A percentile compares a stretch with the other conserved stretches of the same genome.
Conservation (phyloP, 805 yeast species). For the Geotrichum ghanense region DNA sequence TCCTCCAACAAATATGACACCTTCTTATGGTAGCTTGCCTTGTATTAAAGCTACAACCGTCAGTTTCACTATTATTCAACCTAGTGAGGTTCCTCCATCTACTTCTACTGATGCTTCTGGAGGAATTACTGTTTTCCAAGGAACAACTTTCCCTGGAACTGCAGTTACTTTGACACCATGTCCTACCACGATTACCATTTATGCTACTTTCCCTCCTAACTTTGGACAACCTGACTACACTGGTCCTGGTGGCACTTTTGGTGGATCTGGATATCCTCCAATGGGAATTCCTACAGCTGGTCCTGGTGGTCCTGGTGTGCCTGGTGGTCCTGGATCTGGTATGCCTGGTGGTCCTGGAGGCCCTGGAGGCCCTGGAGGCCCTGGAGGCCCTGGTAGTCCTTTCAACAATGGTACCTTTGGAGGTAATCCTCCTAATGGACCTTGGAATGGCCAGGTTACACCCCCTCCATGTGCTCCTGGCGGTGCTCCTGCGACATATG, state of each 20-base stretch:
- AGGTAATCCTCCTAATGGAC: neutral
- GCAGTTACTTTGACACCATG: neutral
- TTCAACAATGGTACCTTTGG: neutral
- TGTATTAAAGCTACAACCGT: no score
- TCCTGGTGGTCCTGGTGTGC: no score
- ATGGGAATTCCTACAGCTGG: neutral
- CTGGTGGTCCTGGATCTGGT: no score
- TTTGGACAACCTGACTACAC: neutral
- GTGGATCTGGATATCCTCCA: neutral
- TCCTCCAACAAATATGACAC: no score
- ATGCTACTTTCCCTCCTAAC: neutral
- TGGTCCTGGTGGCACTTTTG: neutral
- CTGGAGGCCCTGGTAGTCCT: neutral
- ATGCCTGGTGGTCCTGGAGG: neutral
- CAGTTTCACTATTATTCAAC: no score
- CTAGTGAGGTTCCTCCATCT: no score
- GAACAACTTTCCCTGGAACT: slow-evolving; percentile 1
- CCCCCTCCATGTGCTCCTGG: neutral
- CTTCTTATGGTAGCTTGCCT: no score
- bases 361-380: neutral
- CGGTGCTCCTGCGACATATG: neutral
- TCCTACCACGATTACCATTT: neutral
- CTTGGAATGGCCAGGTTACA: neutral
- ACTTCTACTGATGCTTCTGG: no score
- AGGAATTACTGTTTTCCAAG: neutral